phyloP scores from a whole-genome alignment of 2,329 filamentous ascomycete species.

The Pyrenochaeta sp. region DNA sequence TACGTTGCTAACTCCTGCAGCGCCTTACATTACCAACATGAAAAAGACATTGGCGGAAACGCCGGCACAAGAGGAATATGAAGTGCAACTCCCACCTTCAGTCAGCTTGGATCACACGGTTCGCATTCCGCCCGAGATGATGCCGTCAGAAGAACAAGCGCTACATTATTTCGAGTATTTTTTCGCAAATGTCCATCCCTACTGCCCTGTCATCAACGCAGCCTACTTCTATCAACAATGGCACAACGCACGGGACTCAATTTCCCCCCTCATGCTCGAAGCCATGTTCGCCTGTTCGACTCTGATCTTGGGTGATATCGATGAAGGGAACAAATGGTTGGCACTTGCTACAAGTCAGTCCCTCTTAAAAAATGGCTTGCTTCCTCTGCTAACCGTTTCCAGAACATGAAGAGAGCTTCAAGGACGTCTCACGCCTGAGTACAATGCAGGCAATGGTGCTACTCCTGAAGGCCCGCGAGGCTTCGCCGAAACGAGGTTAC shows the following conservation, averaged over 20 bases:
- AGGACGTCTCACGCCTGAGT: slow-evolving; percentile 88
- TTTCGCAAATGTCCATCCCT: slow-evolving; percentile 89
- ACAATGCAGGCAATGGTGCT: slow-evolving; percentile 91
- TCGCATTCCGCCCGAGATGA: slow-evolving; percentile 88
- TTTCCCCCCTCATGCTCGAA: slow-evolving; percentile 88
- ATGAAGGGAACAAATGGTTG: slow-evolving; percentile 90
- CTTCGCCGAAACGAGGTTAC: slow-evolving; percentile 90
- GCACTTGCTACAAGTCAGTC: slow-evolving; percentile 81
- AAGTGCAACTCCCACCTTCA: slow-evolving; percentile 72
- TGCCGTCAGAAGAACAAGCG: slow-evolving; percentile 85
- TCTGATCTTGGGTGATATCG: slow-evolving; percentile 80
- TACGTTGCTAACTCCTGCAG: slow-evolving; percentile 53
- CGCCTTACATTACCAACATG: slow-evolving; percentile 81
- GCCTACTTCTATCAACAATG: slow-evolving; percentile 86
- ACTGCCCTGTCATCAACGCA: slow-evolving; percentile 88
- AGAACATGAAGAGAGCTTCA: slow-evolving; percentile 93
- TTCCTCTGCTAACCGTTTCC: slow-evolving; percentile 22
- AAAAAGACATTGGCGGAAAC: slow-evolving; percentile 63
- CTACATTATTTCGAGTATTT: slow-evolving; percentile 89
- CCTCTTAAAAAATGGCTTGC: too few relatives aligned
- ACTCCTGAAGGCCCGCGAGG: slow-evolving; percentile 87
- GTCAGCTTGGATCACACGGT: slow-evolving; percentile 77
- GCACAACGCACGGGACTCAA: slow-evolving; percentile 79
- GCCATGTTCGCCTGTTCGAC: slow-evolving; percentile 91
- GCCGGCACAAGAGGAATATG: slow-evolving; percentile 74